These are phyloP conservation scores for Fusarium sp. DNA, from an alignment of 2,329 filamentous ascomycete genomes.

Conservation along the genomic window DNA sequence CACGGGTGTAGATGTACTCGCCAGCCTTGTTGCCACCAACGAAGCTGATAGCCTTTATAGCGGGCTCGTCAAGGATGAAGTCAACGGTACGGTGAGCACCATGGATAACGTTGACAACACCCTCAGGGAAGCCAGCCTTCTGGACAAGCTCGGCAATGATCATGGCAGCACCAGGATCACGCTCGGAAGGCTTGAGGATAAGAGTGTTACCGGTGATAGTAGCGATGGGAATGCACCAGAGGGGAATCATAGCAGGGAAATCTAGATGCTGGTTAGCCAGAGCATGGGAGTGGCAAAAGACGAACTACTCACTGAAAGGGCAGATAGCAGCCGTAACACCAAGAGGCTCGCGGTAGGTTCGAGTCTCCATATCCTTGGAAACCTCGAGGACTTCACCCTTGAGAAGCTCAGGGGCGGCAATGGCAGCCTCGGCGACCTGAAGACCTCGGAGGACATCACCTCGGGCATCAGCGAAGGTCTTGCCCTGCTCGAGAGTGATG, in stretches of 20 bases:
- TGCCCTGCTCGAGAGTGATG: constrained; percentile 89
- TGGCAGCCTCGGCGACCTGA: constrained; percentile 86
- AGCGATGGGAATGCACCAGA: constrained; percentile 90
- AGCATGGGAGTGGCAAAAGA: neutral
- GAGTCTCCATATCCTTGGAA: constrained; percentile 89
- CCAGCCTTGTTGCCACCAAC: constrained; percentile 89
- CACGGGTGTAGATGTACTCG: constrained; percentile 84
- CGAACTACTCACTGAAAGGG: constrained; percentile 77
- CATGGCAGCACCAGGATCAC: constrained; percentile 86
- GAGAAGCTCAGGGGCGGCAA: constrained; percentile 82
- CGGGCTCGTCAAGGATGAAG: constrained; percentile 86
- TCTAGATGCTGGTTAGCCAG: constrained; percentile 60
- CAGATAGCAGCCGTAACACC: constrained; percentile 86
- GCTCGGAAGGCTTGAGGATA: constrained; percentile 87
- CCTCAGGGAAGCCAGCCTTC: constrained; percentile 83
- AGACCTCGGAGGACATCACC: constrained; percentile 85
- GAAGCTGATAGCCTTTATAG: constrained; percentile 88
- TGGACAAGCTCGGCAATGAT: constrained; percentile 83
- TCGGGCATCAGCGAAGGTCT: constrained; percentile 85
- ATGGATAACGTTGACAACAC: constrained; percentile 86
- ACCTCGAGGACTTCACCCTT: constrained; percentile 88
- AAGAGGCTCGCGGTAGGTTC: constrained; percentile 83
- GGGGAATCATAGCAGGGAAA: constrained; percentile 91
- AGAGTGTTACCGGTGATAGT: constrained; percentile 86
- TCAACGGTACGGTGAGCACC: constrained; percentile 84